Conservation (phyloP, 441 rosid genomes). For the Populus hybrid region DNA sequence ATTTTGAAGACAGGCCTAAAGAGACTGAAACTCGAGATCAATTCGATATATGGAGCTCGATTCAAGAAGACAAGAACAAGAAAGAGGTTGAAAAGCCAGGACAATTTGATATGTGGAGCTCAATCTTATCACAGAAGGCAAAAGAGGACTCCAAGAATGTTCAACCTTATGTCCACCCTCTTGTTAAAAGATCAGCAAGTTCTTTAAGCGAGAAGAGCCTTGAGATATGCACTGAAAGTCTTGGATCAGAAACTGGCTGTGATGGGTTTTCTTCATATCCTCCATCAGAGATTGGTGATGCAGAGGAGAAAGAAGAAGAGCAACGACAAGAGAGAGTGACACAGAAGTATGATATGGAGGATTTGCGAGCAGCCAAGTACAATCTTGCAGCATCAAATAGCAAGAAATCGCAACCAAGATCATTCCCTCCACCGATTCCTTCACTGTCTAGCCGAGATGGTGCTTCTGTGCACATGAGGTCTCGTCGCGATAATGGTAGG, state of each 20-base stretch:
- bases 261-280: slow-evolving; percentile 66
- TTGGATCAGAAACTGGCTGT: slow-evolving; percentile 98
- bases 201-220: slow-evolving; percentile 71
- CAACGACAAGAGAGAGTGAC: slow-evolving; percentile 6
- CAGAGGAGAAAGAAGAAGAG: slow-evolving; percentile 30
- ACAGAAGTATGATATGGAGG: slow-evolving; percentile 19
- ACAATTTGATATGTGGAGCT: slow-evolving; percentile 60
- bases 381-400: slow-evolving; percentile 4
- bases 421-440: slow-evolving; percentile 78
- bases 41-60: slow-evolving; percentile 40
- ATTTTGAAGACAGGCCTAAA: slow-evolving; percentile 17
- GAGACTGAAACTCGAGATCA: neutral
- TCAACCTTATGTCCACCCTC: slow-evolving; percentile 76
- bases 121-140: slow-evolving; percentile 46
- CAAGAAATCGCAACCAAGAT: slow-evolving; percentile 31
- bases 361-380: slow-evolving; percentile 18
- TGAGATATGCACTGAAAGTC: slow-evolving; percentile 85
- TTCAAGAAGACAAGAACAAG: slow-evolving; percentile 41
- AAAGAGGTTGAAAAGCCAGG: slow-evolving; percentile 26
- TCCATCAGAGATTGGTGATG: slow-evolving; percentile 49
- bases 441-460: slow-evolving; percentile 54
- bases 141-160: slow-evolving; percentile 27
- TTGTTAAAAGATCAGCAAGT: slow-evolving; percentile 52
- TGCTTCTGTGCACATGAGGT: slow-evolving; percentile 52
- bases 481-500: slow-evolving; percentile 73